Evolutionary conservation across 2,329 filamentous ascomycete species (phyloP).

Genomic region (Niveomyces coronatus): DNA sequence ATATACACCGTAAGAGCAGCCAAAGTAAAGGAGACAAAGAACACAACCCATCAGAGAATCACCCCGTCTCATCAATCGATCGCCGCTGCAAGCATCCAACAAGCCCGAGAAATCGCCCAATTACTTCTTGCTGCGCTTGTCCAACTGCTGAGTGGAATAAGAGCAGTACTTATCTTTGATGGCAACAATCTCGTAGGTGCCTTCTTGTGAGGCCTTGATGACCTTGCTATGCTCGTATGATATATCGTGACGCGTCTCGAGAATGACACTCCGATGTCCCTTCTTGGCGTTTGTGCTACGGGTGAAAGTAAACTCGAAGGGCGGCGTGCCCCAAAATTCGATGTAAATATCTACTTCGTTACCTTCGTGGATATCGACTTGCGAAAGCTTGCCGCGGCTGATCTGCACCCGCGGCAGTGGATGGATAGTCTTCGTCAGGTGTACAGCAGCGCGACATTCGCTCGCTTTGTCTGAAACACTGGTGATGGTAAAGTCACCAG

Average conservation of each 20-base stretch:
- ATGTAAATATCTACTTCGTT: conserved; percentile 89
- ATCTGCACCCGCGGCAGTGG: conserved; percentile 86
- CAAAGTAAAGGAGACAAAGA: not conserved
- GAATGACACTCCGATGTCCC: conserved; percentile 65
- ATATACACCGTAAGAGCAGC: conserved; percentile 5
- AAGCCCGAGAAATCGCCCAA: too few species aligned
- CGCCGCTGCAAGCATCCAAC: too few species aligned
- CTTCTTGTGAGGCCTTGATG: conserved; percentile 81
- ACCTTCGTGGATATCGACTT: conserved; percentile 93
- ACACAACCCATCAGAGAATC: not conserved
- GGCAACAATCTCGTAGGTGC: conserved; percentile 92
- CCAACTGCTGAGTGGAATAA: conserved; percentile 62
- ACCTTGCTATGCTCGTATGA: conserved; percentile 74
- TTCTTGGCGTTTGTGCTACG: conserved; percentile 76
- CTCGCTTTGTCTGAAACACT: conserved; percentile 80
- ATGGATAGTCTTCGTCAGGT: conserved; percentile 76
- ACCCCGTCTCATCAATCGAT: too few species aligned
- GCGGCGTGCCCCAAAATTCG: conserved; percentile 89
- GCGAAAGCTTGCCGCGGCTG: conserved; percentile 68
- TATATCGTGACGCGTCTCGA: conserved; percentile 85
- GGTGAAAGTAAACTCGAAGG: conserved; percentile 97
- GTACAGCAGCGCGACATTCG: conserved; percentile 71
- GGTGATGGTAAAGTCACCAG: conserved; percentile 81
- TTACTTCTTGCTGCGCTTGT: conserved; percentile 35
- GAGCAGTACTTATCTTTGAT: conserved; percentile 92